Conservation (phyloP, 805 yeast genomes). For the Middelhovenomyces tepae region DNA sequence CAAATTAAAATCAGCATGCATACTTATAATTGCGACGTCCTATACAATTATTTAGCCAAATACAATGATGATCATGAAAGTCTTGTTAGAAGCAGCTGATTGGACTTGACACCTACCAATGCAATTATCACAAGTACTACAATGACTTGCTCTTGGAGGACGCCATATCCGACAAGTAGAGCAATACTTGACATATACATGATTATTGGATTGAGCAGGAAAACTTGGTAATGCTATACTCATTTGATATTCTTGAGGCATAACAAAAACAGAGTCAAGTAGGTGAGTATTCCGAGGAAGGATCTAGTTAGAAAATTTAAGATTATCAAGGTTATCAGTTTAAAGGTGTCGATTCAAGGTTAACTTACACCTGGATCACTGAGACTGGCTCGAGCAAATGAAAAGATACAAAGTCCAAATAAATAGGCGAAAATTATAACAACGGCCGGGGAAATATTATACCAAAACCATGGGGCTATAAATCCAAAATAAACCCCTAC, state of each 20-base stretch:
- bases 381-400: slow-evolving; percentile 46
- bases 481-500: slow-evolving; percentile 47
- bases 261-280: slow-evolving; percentile 30
- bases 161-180: slow-evolving; percentile 63
- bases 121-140: slow-evolving; percentile 61
- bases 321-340: too few species aligned
- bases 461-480: slow-evolving; percentile 46
- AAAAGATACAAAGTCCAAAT: slow-evolving; percentile 42
- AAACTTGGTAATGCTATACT: slow-evolving; percentile 41
- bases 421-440: slow-evolving; percentile 51
- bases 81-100: too few species aligned
- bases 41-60: slow-evolving; percentile 64
- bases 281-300: slow-evolving; percentile 61
- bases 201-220: slow-evolving; percentile 12
- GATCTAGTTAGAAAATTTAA: slow-evolving; percentile 7
- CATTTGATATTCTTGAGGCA: slow-evolving; percentile 54
- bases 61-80: slow-evolving; percentile 66
- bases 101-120: too few species aligned
- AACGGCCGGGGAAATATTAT: slow-evolving; percentile 43
- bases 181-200: slow-evolving; percentile 49
- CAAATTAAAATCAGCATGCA: slow-evolving; percentile 31
- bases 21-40: slow-evolving; percentile 64
- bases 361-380: slow-evolving; percentile 55
- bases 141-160: slow-evolving; percentile 69
- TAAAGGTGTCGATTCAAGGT: background rate